Conservation (phyloP, 1,284 basidiomycete genomes). For the Gomphus bonarii region DNA sequence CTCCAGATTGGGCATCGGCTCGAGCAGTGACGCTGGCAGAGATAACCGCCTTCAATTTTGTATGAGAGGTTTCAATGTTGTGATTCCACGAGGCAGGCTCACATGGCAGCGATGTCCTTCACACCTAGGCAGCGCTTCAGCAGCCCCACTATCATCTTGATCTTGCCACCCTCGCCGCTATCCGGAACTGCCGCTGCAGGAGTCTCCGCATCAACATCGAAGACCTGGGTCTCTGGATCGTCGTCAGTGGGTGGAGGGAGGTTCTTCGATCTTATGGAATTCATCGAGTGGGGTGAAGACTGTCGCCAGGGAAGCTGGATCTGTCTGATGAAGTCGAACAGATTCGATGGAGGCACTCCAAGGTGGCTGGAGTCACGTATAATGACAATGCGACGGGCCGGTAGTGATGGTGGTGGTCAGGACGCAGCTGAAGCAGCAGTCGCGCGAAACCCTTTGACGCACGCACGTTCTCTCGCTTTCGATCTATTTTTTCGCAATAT, state of each 20-base stretch:
- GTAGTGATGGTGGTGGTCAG: neutral
- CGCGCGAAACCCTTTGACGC: neutral
- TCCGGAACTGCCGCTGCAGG: slow-evolving; percentile 62
- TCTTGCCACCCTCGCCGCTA: slow-evolving; percentile 72
- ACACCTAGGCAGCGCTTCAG: slow-evolving; percentile 83
- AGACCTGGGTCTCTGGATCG: slow-evolving; percentile 17
- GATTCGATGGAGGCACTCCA: neutral
- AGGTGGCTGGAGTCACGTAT: neutral
- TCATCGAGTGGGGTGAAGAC: neutral
- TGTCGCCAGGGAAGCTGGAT: neutral
- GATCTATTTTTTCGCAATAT: neutral
- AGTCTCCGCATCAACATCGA: slow-evolving; percentile 25
- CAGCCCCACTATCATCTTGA: slow-evolving; percentile 83
- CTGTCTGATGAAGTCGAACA: neutral
- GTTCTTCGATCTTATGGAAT: slow-evolving; percentile 9
- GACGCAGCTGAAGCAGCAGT: neutral
- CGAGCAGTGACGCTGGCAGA: slow-evolving; percentile 79
- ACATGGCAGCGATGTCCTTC: slow-evolving; percentile 89
- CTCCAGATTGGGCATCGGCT: slow-evolving; percentile 89
- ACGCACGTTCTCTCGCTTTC: neutral
- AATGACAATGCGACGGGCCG: neutral
- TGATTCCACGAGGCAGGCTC: slow-evolving; percentile 20
- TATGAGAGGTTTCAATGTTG: slow-evolving; percentile 7
- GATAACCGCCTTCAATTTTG: slow-evolving; percentile 64
- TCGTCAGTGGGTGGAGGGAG: slow-evolving; percentile 29